phyloP scores from a whole-genome alignment of 805 yeast species.

The Hanseniaspora lindneri region DNA sequence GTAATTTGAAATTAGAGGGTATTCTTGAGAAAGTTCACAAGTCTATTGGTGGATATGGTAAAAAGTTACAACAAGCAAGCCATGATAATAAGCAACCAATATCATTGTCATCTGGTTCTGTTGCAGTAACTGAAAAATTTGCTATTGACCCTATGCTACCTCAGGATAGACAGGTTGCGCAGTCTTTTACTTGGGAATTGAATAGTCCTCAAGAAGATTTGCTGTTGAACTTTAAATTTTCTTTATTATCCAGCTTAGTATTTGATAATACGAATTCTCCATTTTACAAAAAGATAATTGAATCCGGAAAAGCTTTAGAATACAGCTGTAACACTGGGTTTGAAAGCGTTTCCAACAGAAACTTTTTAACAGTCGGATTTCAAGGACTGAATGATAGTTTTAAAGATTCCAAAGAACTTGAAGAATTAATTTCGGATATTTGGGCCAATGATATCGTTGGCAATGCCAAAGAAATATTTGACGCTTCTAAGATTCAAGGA shows the following conservation, averaged over 20 bases:
- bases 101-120: constrained; percentile 27
- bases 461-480: constrained; percentile 31
- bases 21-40: constrained; percentile 48
- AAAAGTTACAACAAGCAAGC: constrained; percentile 24
- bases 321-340: constrained; percentile 79
- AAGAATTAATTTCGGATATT: constrained; percentile 36
- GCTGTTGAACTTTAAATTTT: constrained; percentile 61
- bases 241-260: constrained; percentile 55
- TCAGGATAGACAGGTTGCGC: constrained; percentile 55
- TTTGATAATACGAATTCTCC: constrained; percentile 91
- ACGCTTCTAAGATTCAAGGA: constrained; percentile 52
- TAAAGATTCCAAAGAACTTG: constrained; percentile 36
- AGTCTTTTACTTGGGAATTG: constrained; percentile 79
- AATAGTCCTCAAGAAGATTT: constrained; percentile 56
- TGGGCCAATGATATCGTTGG: constrained; percentile 15
- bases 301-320: constrained; percentile 73
- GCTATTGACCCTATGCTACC: constrained; percentile 74
- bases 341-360: constrained; percentile 65
- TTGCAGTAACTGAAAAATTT: constrained; percentile 40
- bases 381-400: constrained; percentile 54
- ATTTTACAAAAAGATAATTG: constrained; percentile 74
- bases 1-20: constrained; percentile 52
- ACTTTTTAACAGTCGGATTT: constrained; percentile 72
- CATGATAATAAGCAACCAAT: constrained; percentile 28
- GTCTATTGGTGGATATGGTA: constrained; percentile 44